Percentiles rank a stretch among this genome's conserved stretches.
These are phyloP conservation scores for Aspergillus diversus DNA, from an alignment of 495 filamentous ascomycete species.

Conservation along the genomic window DNA sequence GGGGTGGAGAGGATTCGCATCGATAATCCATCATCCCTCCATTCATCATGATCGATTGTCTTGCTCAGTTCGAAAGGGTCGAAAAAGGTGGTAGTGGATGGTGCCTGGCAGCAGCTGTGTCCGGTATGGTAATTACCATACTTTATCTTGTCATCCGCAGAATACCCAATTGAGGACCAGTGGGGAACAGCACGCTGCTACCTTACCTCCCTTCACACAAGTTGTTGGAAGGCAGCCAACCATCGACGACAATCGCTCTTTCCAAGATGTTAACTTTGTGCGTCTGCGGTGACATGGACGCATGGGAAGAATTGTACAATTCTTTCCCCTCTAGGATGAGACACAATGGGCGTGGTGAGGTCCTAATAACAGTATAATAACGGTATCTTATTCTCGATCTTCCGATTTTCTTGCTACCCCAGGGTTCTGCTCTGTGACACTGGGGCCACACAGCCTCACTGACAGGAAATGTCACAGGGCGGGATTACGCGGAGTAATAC, in stretches of 20 bases:
- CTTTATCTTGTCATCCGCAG: not conserved
- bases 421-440: too few relatives aligned
- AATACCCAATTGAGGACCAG: slow-evolving; percentile 10
- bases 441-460: not conserved
- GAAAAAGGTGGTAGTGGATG: slow-evolving; percentile 5
- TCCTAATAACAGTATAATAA: not conserved
- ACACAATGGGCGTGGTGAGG: not conserved
- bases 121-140: slow-evolving; percentile 28
- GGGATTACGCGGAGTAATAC: not conserved
- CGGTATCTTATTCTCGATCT: too few relatives aligned
- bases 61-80: slow-evolving; percentile 4
- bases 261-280: not conserved
- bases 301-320: slow-evolving; percentile 1
- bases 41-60: slow-evolving; percentile 12
- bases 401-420: too few relatives aligned
- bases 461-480: not conserved
- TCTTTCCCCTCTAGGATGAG: not conserved
- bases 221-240: not conserved
- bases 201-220: not conserved
- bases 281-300: not conserved
- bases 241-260: not conserved
- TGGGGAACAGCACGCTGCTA: slow-evolving; percentile 17
- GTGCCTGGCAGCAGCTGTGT: slow-evolving; percentile 5
- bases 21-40: slow-evolving; percentile 18
- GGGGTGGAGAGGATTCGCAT: slow-evolving; percentile 5